Percentiles rank a stretch among this genome's conserved stretches.
Conservation (phyloP, 2,329 filamentous ascomycete species). For the Metarhizium brunneum region DNA sequence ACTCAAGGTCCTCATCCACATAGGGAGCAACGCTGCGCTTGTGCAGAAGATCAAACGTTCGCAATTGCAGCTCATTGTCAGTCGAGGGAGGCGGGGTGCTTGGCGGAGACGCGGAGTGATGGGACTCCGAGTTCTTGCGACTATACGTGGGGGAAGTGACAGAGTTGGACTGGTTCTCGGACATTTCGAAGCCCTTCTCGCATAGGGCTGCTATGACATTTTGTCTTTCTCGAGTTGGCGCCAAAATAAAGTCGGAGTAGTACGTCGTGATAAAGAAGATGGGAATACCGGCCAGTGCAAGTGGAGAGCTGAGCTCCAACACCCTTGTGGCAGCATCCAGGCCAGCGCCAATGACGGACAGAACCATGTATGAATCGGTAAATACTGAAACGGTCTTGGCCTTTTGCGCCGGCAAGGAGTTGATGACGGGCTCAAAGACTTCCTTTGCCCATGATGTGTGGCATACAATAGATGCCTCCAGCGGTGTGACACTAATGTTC, state of each 20-base stretch:
- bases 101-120: conserved; percentile 37
- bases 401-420: conserved; percentile 46
- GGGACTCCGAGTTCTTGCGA: conserved; percentile 18
- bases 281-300: conserved; percentile 85
- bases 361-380: conserved; percentile 73
- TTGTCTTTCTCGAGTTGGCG: conserved; percentile 64
- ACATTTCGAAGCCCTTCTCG: conserved; percentile 74
- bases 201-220: conserved; percentile 71
- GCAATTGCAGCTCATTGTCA: conserved; percentile 67
- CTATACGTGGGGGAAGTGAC: conserved; percentile 39
- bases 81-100: conserved; percentile 69
- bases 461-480: conserved; percentile 90
- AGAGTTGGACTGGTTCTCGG: conserved; percentile 60
- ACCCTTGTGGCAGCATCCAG: conserved; percentile 88
- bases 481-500: conserved; percentile 85
- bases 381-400: conserved; percentile 60
- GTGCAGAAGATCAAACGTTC: conserved; percentile 78
- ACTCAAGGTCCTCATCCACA: conserved; percentile 57
- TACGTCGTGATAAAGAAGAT: conserved; percentile 99
- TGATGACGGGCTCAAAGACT: conserved; percentile 66
- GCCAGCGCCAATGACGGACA: conserved; percentile 83
- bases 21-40: conserved; percentile 65
- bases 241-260: conserved; percentile 93
- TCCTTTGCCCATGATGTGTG: conserved; percentile 63
- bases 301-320: conserved; percentile 79